A percentile compares a stretch with the other conserved stretches of the same genome.
phyloP scores from a whole-genome alignment of 169 alveolate genomes.

The Cryptosporidium sp. region DNA sequence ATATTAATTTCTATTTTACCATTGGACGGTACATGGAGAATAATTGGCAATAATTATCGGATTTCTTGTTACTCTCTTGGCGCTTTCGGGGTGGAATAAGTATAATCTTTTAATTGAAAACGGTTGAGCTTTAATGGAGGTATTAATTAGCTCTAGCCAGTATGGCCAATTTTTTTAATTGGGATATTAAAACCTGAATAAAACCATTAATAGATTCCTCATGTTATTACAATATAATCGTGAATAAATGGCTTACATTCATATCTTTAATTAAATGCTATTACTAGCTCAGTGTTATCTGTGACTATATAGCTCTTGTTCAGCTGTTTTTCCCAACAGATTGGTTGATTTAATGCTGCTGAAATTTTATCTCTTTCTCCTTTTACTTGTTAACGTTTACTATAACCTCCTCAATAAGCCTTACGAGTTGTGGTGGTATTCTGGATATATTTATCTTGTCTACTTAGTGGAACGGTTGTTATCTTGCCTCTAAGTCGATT shows the following conservation, averaged over 20 bases:
- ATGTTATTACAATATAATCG: not conserved
- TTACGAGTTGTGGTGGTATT: conserved; percentile 35
- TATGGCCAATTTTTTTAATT: not conserved
- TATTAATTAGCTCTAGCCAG: conserved; percentile 2
- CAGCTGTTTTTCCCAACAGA: conserved; percentile 22
- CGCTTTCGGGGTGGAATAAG: not conserved
- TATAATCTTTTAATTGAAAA: not conserved
- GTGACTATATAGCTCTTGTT: conserved; percentile 11
- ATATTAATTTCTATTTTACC: conserved; percentile 26
- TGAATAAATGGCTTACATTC: conserved; percentile 26
- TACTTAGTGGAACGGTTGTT: not conserved
- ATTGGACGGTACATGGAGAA: not conserved
- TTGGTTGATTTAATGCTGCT: conserved; percentile 34
- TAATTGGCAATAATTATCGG: not conserved
- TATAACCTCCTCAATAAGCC: conserved; percentile 3
- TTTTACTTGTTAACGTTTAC: conserved; percentile 1
- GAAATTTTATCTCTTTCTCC: conserved; percentile 15
- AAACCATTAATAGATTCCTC: conserved; percentile 19
- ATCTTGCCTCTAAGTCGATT: not conserved
- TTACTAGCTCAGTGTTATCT: conserved; percentile 22
- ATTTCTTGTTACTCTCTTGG: not conserved
- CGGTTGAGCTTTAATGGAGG: conserved; percentile 5
- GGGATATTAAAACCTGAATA: not conserved
- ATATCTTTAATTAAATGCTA: conserved; percentile 7
- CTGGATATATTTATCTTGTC: not conserved